A percentile compares a stretch with the other conserved stretches of the same genome.
Evolutionary conservation across 371 early-diverging fungal species (phyloP).

Genomic region (Apophysomyces elegans): DNA sequence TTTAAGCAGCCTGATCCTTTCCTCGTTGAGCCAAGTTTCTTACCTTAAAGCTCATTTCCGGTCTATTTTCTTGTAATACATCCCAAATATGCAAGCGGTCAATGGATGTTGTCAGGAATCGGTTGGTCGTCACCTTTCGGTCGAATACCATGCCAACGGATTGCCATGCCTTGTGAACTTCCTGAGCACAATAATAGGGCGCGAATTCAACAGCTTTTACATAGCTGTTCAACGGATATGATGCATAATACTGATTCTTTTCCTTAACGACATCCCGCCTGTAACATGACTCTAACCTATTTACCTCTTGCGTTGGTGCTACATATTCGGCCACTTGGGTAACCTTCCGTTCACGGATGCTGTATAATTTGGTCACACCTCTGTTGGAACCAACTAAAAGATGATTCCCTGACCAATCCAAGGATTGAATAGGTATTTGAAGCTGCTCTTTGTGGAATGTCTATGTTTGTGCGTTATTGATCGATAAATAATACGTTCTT

Average conservation of each 20-base stretch:
- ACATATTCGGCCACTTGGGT: conserved; percentile 28
- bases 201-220: conserved; percentile 33
- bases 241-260: not conserved
- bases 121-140: conserved; percentile 10
- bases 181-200: conserved; percentile 19
- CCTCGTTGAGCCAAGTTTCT: not conserved
- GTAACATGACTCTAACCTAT: not conserved
- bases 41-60: conserved; percentile 14
- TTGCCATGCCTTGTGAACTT: conserved; percentile 18
- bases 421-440: conserved; percentile 31
- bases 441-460: conserved; percentile 25
- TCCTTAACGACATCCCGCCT: too few species aligned
- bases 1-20: not conserved
- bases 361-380: conserved; percentile 22
- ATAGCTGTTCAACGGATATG: conserved; percentile 25
- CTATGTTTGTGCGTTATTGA: not conserved
- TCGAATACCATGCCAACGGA: conserved; percentile 8
- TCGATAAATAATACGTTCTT: too few species aligned
- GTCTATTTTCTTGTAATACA: conserved; percentile 21
- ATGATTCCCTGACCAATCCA: conserved; percentile 38
- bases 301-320: conserved; percentile 12
- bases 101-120: conserved; percentile 22
- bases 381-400: conserved; percentile 32
- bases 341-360: conserved; percentile 16
- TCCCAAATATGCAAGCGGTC: conserved; percentile 37